A percentile compares a stretch with the other conserved stretches of the same genome.
phyloP scores from a whole-genome alignment of 2,329 filamentous ascomycete genomes.

The Aspergillus sclerotialis region DNA sequence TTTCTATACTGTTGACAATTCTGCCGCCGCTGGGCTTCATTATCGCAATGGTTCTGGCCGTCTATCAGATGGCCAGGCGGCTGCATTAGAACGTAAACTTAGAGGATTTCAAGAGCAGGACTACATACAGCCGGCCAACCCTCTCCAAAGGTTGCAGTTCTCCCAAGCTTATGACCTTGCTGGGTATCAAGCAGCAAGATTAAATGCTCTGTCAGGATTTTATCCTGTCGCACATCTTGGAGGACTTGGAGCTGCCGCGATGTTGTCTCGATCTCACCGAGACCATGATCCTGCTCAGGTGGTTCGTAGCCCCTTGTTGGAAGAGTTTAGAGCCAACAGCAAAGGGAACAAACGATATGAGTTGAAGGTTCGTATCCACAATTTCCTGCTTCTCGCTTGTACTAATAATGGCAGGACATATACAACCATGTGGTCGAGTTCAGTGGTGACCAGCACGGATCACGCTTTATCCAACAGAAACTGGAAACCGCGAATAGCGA shows the following conservation, averaged over 20 bases:
- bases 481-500: conserved; percentile 90
- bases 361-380: conserved; percentile 52
- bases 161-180: conserved; percentile 27
- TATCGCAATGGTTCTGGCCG: conserved; percentile 39
- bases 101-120: conserved; percentile 41
- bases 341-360: conserved; percentile 72
- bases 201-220: conserved; percentile 30
- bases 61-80: conserved; percentile 37
- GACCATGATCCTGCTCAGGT: conserved; percentile 55
- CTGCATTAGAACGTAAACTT: conserved; percentile 43
- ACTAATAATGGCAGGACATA: conserved; percentile 55
- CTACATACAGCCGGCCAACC: conserved; percentile 18
- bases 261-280: conserved; percentile 40
- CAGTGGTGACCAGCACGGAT: conserved; percentile 91
- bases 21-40: conserved; percentile 29
- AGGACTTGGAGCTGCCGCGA: conserved; percentile 23
- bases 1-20: conserved; percentile 42
- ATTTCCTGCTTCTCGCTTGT: background rate
- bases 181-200: conserved; percentile 21
- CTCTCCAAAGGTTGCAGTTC: conserved; percentile 25
- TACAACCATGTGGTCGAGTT: conserved; percentile 87
- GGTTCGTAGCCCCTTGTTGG: conserved; percentile 64
- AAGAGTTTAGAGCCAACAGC: conserved; percentile 68
- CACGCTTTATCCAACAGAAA: conserved; percentile 90
- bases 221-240: conserved; percentile 28